Base-by-base conservation (phyloP, 2,329 filamentous ascomycete species). In the Penicillium thymicola region DNA sequence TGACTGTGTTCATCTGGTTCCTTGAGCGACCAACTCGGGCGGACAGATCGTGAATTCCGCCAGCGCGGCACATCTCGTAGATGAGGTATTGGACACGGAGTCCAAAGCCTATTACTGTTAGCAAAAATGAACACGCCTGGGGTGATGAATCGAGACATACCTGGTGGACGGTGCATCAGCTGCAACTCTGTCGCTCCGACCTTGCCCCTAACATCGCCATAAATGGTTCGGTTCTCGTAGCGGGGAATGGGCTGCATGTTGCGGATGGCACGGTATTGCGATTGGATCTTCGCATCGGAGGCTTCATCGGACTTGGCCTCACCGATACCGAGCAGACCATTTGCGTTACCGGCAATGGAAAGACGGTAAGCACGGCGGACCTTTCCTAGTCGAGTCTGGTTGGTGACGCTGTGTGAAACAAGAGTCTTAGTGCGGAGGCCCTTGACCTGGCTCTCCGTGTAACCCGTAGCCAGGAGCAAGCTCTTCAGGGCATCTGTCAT, bases 1-100 rank as follows among this genome's bases (percentile, higher is more conserved):
- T 97, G 77, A 96, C 89, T 18, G 92, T 90, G 80, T 99, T 99
- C 92, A 97, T 96, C 65, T 92, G 91, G 81, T 96, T 97, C 69
- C 92, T 85, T 60, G 90, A 90, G 44, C 93, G 88, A 37, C 88
- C 87, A 60, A 96, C 92, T 64, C 84, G 84, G 47, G 90, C 92
- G 16, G 92, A 84, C 34, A 99, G 84, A 73, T 99, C 94, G 62
- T 88, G 82, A 69, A 99, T 91, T 63, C 94, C 94, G 40, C 86
- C 89, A 47, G 87, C 87, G 62, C 91, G 89, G 71, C 90, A 92
- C 81, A 99, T 92, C 75, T 99, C 93, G 76, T 92, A 97, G 74
- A 99, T 93, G 63, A 92, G 85, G 71, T 90, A 86, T 67, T 96
- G 91, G 72, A 90, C 91, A 69, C 94, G 90, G 65, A 97, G 87